Evolutionary conservation across 2,329 filamentous ascomycete genomes (phyloP), one percentile per base, ranked within the genome.

Genomic region (Lachnellula occidentalis): DNA sequence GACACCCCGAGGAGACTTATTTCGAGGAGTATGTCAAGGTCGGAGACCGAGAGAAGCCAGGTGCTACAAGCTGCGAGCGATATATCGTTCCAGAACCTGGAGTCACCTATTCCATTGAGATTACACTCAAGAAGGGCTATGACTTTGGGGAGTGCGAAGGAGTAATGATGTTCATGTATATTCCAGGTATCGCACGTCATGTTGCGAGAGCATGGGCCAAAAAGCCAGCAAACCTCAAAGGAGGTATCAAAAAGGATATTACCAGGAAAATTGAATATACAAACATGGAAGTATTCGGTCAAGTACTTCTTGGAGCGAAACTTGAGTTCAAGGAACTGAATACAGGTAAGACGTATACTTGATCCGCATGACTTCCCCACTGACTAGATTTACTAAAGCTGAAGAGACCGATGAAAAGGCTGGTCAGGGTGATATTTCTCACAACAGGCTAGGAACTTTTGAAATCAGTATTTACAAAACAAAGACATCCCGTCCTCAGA

Each of bases 11-110:
- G 14, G 43, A 45, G 6, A 51, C 55, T 11, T 54, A 54, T 22
- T 57, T 57, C 21, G 43, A 57, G 2, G 55, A 57, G 21, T 27
- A 56, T 21, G 37, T 56, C 19, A 56, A 56, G 24, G 34, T 43
- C 14, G 54, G 37, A 27, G 41, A 49, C 8, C 46, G 54, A 9
- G 50, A 53, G 41, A 48, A 51, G 34, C 3, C 34, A 5, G 34
- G n/a, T n/a, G 42, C 21, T 4, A 48, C 4, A 7, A 4, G 34
- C 3, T 57, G 51, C 22, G 19, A 51, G 3, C 21, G 48, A 31
- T 54, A 57, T 41, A 54, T 57, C 14, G 34, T 54, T 9, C 48
- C 48, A 6, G 51, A 54, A 27, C 17, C 19, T 8, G 55, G 48
- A 5, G 42, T 43, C 24, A 24, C 19, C 15, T 54, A 52, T 39